Percentiles rank a stretch among this genome's conserved stretches.
These are phyloP conservation scores for Musa schizocarpa DNA, from an alignment of 176 grass and related monocot genomes.

Conservation along the genomic window DNA sequence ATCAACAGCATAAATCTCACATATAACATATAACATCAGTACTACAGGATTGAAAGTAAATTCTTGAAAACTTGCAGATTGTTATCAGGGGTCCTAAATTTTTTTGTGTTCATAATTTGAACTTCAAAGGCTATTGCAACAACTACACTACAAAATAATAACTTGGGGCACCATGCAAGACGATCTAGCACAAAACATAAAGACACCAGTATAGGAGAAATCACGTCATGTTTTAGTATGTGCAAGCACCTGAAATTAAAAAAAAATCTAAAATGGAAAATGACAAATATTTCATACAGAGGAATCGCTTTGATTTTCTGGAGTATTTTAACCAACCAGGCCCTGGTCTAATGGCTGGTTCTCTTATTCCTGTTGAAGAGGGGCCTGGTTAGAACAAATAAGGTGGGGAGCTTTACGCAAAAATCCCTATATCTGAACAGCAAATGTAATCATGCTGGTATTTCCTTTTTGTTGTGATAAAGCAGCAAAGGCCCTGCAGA, in stretches of 20 bases:
- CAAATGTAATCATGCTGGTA: too few species aligned
- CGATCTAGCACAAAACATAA: neutral
- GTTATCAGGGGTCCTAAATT: too few species aligned
- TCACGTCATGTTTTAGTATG: too few species aligned
- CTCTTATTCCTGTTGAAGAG: neutral
- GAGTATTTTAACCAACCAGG: neutral
- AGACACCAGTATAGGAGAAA: neutral
- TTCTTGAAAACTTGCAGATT: neutral
- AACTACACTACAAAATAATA: neutral
- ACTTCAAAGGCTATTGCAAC: neutral
- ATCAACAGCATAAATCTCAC: neutral
- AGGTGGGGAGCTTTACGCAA: too few species aligned
- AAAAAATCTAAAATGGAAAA: neutral
- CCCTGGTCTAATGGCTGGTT: neutral
- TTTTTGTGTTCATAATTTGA: neutral
- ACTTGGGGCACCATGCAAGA: neutral
- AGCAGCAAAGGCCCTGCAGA: too few species aligned
- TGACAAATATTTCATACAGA: neutral
- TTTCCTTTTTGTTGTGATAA: too few species aligned
- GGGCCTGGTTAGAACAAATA: too few species aligned
- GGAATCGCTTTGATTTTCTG: neutral
- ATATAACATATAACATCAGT: neutral
- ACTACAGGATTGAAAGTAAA: conserved; percentile 7
- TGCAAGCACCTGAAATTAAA: neutral
- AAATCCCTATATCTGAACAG: too few species aligned